phyloP scores from a whole-genome alignment of 1,284 basidiomycete species.

The Hypsizygus ulmarius region DNA sequence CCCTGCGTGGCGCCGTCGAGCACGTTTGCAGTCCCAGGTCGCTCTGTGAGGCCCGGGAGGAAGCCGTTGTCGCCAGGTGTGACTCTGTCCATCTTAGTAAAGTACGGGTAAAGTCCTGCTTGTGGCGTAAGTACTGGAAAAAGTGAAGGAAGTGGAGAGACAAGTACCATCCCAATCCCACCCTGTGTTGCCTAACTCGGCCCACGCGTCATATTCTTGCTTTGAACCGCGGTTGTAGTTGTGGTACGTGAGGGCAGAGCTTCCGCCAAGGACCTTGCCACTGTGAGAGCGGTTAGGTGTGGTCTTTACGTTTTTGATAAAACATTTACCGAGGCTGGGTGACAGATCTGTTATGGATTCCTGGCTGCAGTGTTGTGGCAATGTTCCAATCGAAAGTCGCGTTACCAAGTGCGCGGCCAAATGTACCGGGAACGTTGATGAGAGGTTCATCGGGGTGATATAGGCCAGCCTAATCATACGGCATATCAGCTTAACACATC shows the following conservation, averaged over 20 bases:
- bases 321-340: slow-evolving; percentile 14
- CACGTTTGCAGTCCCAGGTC: slow-evolving; percentile 10
- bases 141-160: too few species aligned
- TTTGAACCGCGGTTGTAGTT: slow-evolving; percentile 9
- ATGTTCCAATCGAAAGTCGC: slow-evolving; percentile 15
- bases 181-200: slow-evolving; percentile 15
- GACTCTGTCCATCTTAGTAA: slow-evolving; percentile 17
- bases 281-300: background rate
- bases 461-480: background rate
- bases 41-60: slow-evolving; percentile 10
- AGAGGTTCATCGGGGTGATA: slow-evolving; percentile 4
- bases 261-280: slow-evolving; percentile 19
- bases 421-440: slow-evolving; percentile 7
- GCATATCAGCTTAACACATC: background rate
- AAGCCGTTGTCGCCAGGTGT: slow-evolving; percentile 9
- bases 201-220: slow-evolving; percentile 19
- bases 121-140: background rate
- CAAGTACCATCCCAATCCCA: slow-evolving; percentile 8
- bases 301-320: background rate
- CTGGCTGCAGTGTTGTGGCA: slow-evolving; percentile 11
- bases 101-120: slow-evolving; percentile 19
- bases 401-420: slow-evolving; percentile 4
- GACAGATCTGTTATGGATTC: slow-evolving; percentile 11
- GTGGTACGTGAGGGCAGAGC: slow-evolving; percentile 15
- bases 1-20: slow-evolving; percentile 11